These are phyloP conservation scores for Pascua guehoae DNA, from an alignment of 1,284 basidiomycete species.

Conservation along the genomic window DNA sequence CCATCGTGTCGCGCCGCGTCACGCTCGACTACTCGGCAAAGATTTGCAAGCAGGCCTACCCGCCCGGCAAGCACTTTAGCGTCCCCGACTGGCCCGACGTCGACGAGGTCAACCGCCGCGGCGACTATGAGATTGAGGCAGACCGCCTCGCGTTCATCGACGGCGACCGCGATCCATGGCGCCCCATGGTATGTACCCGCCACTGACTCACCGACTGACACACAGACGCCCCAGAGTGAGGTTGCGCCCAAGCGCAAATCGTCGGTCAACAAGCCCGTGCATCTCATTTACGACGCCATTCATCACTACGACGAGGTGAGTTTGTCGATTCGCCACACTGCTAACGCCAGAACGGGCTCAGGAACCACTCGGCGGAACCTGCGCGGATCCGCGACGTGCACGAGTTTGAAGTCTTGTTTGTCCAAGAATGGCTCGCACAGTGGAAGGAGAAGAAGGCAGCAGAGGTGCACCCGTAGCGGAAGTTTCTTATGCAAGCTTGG, in stretches of 20 bases:
- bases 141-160: constrained; percentile 76
- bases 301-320: constrained; percentile 76
- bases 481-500: too few species aligned
- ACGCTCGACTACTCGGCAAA: constrained; percentile 74
- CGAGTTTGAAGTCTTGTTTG: constrained; percentile 72
- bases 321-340: not conserved
- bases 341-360: constrained; percentile 63
- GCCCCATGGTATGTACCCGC: constrained; percentile 57
- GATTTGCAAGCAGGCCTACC: constrained; percentile 79
- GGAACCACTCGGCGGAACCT: constrained; percentile 65
- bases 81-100: constrained; percentile 73
- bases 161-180: constrained; percentile 69
- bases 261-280: constrained; percentile 73
- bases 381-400: constrained; percentile 76
- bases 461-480: too few species aligned
- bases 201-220: not conserved
- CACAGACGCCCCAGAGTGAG: constrained; percentile 69
- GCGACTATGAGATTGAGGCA: constrained; percentile 68
- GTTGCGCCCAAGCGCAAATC: constrained; percentile 67
- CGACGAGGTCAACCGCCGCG: constrained; percentile 70
- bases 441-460: constrained; percentile 44
- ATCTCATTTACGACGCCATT: constrained; percentile 80
- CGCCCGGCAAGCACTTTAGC: constrained; percentile 67
- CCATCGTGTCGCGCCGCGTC: constrained; percentile 54
- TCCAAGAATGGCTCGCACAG: constrained; percentile 74